Conservation (phyloP, 2,329 filamentous ascomycete species). For the Diaporthe sp. region DNA sequence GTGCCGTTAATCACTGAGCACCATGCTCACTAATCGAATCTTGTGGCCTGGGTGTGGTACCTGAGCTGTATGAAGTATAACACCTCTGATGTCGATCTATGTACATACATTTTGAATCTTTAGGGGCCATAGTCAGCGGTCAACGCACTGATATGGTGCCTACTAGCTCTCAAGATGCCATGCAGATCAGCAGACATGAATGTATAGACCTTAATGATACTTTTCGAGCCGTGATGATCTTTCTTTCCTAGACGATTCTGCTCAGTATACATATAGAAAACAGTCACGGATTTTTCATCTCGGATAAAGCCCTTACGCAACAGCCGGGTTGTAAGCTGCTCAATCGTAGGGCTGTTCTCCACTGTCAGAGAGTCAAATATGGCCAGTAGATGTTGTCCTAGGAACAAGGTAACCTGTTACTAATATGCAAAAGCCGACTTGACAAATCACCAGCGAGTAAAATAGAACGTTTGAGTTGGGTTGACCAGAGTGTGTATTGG, state of each 20-base stretch:
- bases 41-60: background rate
- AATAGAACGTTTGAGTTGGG: background rate
- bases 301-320: too few relatives aligned
- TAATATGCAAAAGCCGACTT: background rate
- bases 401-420: too few relatives aligned
- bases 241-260: too few relatives aligned
- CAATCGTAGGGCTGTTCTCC: too few relatives aligned
- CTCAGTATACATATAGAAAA: too few relatives aligned
- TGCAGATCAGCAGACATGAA: background rate
- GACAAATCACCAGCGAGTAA: background rate
- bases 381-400: too few relatives aligned
- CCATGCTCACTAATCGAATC: too few relatives aligned
- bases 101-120: background rate
- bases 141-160: background rate
- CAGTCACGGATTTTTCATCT: too few relatives aligned
- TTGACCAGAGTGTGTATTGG: background rate
- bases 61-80: too few relatives aligned
- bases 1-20: slow-evolving; percentile 1
- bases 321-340: too few relatives aligned
- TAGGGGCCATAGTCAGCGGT: background rate
- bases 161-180: background rate
- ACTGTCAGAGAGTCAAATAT: too few relatives aligned
- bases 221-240: background rate
- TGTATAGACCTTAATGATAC: background rate
- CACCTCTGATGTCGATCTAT: too few relatives aligned